Base-by-base conservation (phyloP, 306 rosid genomes). In the Clitoria ternatea region DNA sequence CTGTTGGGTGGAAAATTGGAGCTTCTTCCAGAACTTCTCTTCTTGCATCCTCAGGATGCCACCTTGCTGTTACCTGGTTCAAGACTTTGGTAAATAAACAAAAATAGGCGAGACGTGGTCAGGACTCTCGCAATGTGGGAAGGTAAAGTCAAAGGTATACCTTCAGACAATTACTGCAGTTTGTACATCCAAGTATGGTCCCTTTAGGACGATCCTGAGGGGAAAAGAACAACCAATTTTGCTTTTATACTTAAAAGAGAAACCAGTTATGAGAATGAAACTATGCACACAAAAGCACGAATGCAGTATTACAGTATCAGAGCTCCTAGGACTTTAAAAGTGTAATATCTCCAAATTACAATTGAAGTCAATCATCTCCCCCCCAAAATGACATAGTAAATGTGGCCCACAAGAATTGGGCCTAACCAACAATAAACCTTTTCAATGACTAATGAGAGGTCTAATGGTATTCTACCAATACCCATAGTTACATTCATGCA, bases 1-100 rank as follows among this genome's bases (percentile, higher is more conserved):
- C 89, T 69, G 96, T 85, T 59, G 99, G 99, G 75, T 53, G 56
- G 84, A 90, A 94, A 72, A 76, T 56, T 30, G 87, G 87, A 78
- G 85, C 92, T 55, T 89, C 92, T 79, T 86, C 82, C 33, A 85
- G 79, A 64, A 37, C 23, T 62, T 86, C 89, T 33, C 54, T 74
- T 85, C 70, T 86, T 61, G 92, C 88, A 60, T 82, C 91, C 57
- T 83, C 79, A 9, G 97, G 95, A 78, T 22, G 85, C 92, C 97
- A 91, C 75, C 90, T 89, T 62, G 92, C 92, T 30, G 83, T 82
- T 61, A 94, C 96, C 99, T 94, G 81, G 65, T 73, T 61, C 80
- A 72, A 62, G 71, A 66, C 57, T 67, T 66, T 24, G 35, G 76
- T 61, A 50, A 77, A 69, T 30, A 56, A 57, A 37, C 72, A 24